Base-by-base conservation (phyloP, 768 basidiomycete genomes). In the Phallus indusiatus region DNA sequence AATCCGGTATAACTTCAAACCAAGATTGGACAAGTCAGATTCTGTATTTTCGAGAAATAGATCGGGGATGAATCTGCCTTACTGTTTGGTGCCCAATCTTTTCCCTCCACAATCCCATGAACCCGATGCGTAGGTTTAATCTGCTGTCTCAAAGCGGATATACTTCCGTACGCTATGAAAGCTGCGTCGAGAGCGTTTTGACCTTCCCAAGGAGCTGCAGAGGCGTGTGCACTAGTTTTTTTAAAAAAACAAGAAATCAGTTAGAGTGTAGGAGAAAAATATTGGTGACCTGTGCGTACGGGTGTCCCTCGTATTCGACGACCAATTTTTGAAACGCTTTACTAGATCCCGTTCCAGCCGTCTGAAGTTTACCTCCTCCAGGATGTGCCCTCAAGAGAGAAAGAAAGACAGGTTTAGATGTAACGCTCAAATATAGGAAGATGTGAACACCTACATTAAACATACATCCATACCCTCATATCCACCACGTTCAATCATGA, bases 121-220 rank as follows among this genome's bases (percentile, higher is more conserved):
- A 93, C 76, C 21, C 92, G 84, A 63, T 85, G 80, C 50, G 85
- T 81, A 0, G 93, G 92, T 68, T 84, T 84, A 60, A 92, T 83
- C 72, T 95, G 93, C 69, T 95, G 93, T 12, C 93, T 81, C 51
- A 95, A 77, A 21, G 83, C 82, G 2, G 90, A 85, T 47, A 95
- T 78, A 51, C 81, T 78, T 8, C 84, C 82, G 69, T 94, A 94
- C 0, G 90, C 87, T 9, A 90, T 72, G 68, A 93, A 87, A 0
- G 91, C 91, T 0, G 93, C 93, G 66, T 94, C 93, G 48, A 91
- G 78, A 12, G 91, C 90, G 66, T 94, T 94, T 47, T 79, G 80
- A 21, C 86, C 91, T 70, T 94, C 88, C 87, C 91, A 93, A 3
- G 90, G 90, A 11, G 86, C 81, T 35, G 77, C 79, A n/a, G 83